phyloP scores from a whole-genome alignment of 2,329 filamentous ascomycete genomes.

The Fusarium foetens region DNA sequence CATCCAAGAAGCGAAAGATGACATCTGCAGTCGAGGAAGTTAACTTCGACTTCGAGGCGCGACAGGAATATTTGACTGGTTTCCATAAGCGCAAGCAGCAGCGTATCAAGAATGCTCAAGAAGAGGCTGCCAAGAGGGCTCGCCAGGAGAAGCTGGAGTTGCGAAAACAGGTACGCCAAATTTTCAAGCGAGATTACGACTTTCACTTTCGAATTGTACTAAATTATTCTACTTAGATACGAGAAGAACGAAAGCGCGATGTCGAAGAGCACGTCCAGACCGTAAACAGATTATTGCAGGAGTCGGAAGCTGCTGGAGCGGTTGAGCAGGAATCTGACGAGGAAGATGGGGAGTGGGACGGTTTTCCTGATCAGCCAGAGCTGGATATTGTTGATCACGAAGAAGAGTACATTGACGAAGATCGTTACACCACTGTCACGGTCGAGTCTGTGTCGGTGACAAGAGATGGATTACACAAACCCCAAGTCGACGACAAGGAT shows the following conservation, averaged over 20 bases:
- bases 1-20: constrained; percentile 74
- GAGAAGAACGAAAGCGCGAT: constrained; percentile 83
- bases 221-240: constrained; percentile 66
- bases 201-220: constrained; percentile 14
- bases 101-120: constrained; percentile 85
- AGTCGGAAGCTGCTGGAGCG: constrained; percentile 61
- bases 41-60: constrained; percentile 81
- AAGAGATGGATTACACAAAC: constrained; percentile 74
- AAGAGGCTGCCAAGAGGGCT: constrained; percentile 79
- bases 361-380: constrained; percentile 65
- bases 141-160: constrained; percentile 79
- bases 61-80: constrained; percentile 89
- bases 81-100: constrained; percentile 96
- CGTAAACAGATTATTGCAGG: constrained; percentile 75
- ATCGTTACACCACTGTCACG: constrained; percentile 94
- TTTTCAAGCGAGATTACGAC: neutral
- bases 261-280: constrained; percentile 83
- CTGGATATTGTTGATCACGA: constrained; percentile 76
- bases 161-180: constrained; percentile 75
- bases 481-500: constrained; percentile 51
- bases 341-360: constrained; percentile 69
- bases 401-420: constrained; percentile 96
- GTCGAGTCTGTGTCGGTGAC: constrained; percentile 88
- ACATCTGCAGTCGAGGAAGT: constrained; percentile 77
- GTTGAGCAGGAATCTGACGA: constrained; percentile 55